phyloP scores from a whole-genome alignment of 805 yeast genomes.

The Starmerella roubikii region DNA sequence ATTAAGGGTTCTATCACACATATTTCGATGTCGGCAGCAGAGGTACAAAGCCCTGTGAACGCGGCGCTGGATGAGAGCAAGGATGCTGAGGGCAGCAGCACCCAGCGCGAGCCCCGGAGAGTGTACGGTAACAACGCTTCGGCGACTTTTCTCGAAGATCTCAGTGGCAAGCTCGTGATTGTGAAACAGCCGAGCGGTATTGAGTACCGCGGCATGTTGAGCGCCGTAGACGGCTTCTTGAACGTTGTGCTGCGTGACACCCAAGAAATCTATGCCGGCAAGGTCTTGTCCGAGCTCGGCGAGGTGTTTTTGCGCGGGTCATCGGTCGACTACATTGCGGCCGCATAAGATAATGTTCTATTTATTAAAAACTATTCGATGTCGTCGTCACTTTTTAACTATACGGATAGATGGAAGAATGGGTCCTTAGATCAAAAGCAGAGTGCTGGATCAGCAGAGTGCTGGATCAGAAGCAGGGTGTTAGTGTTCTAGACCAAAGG shows the following conservation, averaged over 20 bases:
- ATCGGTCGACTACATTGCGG: conserved; percentile 32
- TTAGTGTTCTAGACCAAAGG: too few species aligned
- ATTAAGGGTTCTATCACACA: too few species aligned
- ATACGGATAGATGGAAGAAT: too few species aligned
- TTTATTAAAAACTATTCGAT: too few species aligned
- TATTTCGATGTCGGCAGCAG: too few species aligned
- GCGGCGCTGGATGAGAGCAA: too few species aligned
- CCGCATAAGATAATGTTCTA: conserved; percentile 17
- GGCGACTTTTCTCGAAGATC: conserved; percentile 48
- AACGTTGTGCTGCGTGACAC: conserved; percentile 77
- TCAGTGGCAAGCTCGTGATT: conserved; percentile 65
- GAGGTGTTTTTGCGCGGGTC: conserved; percentile 83
- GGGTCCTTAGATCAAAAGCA: too few species aligned
- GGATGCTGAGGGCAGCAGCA: neutral
- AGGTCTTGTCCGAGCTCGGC: conserved; percentile 41
- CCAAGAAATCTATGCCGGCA: conserved; percentile 45
- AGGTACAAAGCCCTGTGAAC: too few species aligned
- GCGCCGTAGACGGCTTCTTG: conserved; percentile 94
- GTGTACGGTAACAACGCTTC: conserved; percentile 20
- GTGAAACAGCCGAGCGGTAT: conserved; percentile 82
- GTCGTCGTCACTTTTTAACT: too few species aligned
- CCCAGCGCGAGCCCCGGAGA: conserved; percentile 1
- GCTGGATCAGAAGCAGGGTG: too few species aligned
- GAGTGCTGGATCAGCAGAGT: too few species aligned
- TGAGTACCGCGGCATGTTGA: conserved; percentile 62